Percentiles rank a stretch among this genome's conserved stretches.
Evolutionary conservation across 345 rosid species (phyloP).

Genomic region (Gossypium arboreum): DNA sequence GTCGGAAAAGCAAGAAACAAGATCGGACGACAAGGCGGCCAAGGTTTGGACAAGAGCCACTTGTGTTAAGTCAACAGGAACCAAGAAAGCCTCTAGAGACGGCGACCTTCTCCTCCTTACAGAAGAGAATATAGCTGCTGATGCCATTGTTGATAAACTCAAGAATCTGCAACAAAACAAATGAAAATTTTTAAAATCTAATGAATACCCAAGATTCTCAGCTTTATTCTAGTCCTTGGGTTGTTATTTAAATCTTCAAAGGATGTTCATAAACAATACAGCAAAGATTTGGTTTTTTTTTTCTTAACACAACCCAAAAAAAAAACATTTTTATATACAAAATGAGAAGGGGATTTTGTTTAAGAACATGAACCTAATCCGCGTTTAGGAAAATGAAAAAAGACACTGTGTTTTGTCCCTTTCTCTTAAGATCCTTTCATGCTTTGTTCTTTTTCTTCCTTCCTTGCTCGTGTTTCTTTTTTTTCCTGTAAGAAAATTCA

Average conservation of each 20-base stretch:
- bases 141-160: constrained; percentile 44
- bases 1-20: constrained; percentile 48
- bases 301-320: too few species aligned
- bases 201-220: neutral
- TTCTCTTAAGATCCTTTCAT: neutral
- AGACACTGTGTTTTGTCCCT: neutral
- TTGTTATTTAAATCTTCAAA: constrained; percentile 24
- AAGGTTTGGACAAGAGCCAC: constrained; percentile 63
- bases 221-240: constrained; percentile 5
- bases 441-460: neutral
- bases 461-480: neutral
- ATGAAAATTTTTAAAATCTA: neutral
- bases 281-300: constrained; percentile 4
- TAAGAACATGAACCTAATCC: neutral
- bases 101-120: constrained; percentile 72
- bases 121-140: constrained; percentile 83
- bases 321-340: too few species aligned
- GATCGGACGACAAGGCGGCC: constrained; percentile 50
- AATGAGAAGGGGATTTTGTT: too few species aligned
- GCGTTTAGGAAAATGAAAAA: neutral
- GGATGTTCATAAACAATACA: neutral
- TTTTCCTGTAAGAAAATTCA: constrained; percentile 11
- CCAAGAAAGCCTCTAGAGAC: constrained; percentile 71
- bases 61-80: constrained; percentile 77
- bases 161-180: constrained; percentile 9